phyloP scores from a whole-genome alignment of 176 grass and related monocot species.

The Guadua angustifolia region DNA sequence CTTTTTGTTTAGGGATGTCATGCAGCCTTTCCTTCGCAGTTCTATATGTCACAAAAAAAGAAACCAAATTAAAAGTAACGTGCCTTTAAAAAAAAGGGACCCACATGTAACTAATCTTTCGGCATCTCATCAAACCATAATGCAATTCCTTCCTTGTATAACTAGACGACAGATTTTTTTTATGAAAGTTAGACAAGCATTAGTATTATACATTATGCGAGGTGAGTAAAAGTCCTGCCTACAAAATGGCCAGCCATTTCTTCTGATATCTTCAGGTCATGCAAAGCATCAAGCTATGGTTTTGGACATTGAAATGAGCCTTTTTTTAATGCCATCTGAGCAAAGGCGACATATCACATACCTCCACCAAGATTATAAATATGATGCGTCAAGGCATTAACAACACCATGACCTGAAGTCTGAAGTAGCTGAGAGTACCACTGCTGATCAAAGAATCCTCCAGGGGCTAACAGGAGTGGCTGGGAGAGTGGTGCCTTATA shows the following conservation, averaged over 20 bases:
- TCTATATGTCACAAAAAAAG: neutral
- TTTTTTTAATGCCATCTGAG: neutral
- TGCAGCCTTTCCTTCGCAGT: conserved; percentile 15
- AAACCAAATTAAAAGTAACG: neutral
- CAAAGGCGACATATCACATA: conserved; percentile 40
- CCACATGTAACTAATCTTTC: neutral
- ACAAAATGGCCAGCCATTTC: neutral
- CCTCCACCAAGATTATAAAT: conserved; percentile 86
- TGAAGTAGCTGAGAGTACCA: conserved; percentile 78
- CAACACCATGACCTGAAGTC: conserved; percentile 61
- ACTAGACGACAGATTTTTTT: neutral
- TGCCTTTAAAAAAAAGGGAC: neutral
- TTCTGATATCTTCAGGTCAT: conserved; percentile 27
- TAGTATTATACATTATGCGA: neutral
- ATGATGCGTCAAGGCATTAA: conserved; percentile 75
- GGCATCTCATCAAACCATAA: conserved; percentile 4
- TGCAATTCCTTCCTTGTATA: neutral
- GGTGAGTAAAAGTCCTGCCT: neutral
- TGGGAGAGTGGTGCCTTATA: conserved; percentile 55
- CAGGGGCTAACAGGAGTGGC: conserved; percentile 72
- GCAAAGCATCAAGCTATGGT: neutral
- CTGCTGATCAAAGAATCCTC: conserved; percentile 88
- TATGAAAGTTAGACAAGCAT: neutral
- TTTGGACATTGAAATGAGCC: conserved; percentile 6
- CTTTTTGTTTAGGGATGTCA: neutral